These are phyloP conservation scores for Ceratobasidium sp. DNA, from an alignment of 1,284 basidiomycete genomes.

Conservation along the genomic window DNA sequence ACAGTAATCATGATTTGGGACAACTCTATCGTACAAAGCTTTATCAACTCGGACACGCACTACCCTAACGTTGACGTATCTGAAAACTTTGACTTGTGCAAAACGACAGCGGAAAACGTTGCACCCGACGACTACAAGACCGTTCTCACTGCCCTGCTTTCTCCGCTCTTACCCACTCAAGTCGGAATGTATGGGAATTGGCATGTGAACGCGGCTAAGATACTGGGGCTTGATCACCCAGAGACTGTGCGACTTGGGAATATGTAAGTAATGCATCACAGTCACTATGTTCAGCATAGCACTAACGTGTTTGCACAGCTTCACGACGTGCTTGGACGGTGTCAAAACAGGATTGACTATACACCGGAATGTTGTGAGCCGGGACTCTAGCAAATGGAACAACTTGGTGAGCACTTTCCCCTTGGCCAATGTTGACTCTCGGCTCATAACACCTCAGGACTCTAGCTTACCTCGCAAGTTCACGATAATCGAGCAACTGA, in stretches of 20 bases:
- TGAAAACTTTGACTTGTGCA: conserved; percentile 1
- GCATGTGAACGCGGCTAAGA: conserved; percentile 14
- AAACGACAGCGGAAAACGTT: not conserved
- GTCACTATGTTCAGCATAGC: too few species aligned
- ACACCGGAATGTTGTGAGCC: not conserved
- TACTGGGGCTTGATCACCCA: conserved; percentile 18
- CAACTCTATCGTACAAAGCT: conserved; percentile 15
- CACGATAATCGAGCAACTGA: conserved; percentile 31
- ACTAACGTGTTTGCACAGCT: not conserved
- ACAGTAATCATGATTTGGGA: conserved; percentile 44
- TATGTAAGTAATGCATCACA: conserved; percentile 9
- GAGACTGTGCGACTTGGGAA: conserved; percentile 37
- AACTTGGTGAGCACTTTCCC: not conserved
- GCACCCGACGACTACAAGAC: conserved; percentile 15
- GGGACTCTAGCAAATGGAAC: conserved; percentile 32
- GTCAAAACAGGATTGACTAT: conserved; percentile 27
- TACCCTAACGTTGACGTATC: conserved; percentile 36
- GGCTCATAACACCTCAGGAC: not conserved
- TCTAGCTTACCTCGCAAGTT: not conserved
- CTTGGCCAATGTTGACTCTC: not conserved
- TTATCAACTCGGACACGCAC: conserved; percentile 36
- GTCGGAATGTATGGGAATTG: conserved; percentile 43
- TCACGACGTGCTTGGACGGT: conserved; percentile 32
- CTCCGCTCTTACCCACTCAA: conserved; percentile 18
- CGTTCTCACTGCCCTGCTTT: conserved; percentile 22